A percentile compares a stretch with the other conserved stretches of the same genome.
phyloP scores from a whole-genome alignment of 371 early-diverging fungal genomes.

The Chytridiales sp. region DNA sequence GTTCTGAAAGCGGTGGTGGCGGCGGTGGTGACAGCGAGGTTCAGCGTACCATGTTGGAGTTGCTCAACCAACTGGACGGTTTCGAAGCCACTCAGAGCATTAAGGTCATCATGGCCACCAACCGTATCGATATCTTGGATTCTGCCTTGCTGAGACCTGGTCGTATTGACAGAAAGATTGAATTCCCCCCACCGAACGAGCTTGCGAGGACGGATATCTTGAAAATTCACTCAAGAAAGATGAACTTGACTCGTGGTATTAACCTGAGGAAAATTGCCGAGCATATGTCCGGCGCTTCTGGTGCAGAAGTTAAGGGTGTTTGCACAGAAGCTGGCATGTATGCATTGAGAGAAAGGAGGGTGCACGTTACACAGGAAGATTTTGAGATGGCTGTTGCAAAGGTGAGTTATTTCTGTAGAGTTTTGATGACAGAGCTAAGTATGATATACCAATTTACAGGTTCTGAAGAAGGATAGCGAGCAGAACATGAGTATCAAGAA shows the following conservation, averaged over 20 bases:
- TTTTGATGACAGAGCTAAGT: too few species aligned
- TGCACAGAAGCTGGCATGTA: slow-evolving; percentile 99
- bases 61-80: slow-evolving; percentile 96
- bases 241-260: slow-evolving; percentile 99
- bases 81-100: slow-evolving; percentile 99
- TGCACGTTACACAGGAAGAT: slow-evolving; percentile 99
- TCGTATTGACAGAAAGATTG: slow-evolving; percentile 99
- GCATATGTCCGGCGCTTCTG: slow-evolving; percentile 93
- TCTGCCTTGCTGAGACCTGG: slow-evolving; percentile 94
- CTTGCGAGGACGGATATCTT: slow-evolving; percentile 97
- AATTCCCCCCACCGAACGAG: slow-evolving; percentile 99
- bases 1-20: slow-evolving; percentile 78
- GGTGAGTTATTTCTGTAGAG: slow-evolving; percentile 53
- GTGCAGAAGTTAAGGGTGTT: slow-evolving; percentile 95
- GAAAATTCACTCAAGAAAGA: slow-evolving; percentile 99
- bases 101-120: slow-evolving; percentile 99
- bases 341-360: slow-evolving; percentile 98
- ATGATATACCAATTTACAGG: slow-evolving; percentile 31
- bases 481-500: slow-evolving; percentile 94
- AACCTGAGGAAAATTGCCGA: slow-evolving; percentile 95
- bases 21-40: slow-evolving; percentile 95
- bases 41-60: slow-evolving; percentile 89
- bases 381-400: slow-evolving; percentile 99
- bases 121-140: slow-evolving; percentile 98
- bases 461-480: slow-evolving; percentile 97